Percentiles rank a stretch among this genome's conserved stretches.
Evolutionary conservation across 1,139 yeast genomes (phyloP).

Genomic region (Eremothecium sinecaudum): DNA sequence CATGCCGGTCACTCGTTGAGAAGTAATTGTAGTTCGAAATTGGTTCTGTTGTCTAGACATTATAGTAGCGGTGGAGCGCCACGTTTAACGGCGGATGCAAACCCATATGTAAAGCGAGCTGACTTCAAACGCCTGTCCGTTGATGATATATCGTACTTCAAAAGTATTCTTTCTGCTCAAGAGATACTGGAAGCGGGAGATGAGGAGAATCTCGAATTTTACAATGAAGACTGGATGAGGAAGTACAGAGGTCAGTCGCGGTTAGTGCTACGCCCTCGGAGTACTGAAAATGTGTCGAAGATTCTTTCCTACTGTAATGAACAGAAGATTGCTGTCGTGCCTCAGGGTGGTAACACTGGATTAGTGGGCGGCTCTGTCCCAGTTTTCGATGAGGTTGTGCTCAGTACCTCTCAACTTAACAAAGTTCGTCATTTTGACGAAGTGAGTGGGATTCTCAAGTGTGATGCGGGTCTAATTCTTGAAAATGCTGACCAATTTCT

Average conservation of each 20-base stretch:
- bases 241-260: slow-evolving; percentile 83
- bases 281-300: slow-evolving; percentile 66
- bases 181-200: slow-evolving; percentile 44
- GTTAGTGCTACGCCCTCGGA: slow-evolving; percentile 75
- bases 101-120: slow-evolving; percentile 46
- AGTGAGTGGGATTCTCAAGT: slow-evolving; percentile 72
- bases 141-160: slow-evolving; percentile 55
- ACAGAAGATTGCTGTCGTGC: slow-evolving; percentile 71
- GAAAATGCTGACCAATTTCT: slow-evolving; percentile 74
- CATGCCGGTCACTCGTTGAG: no score
- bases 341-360: slow-evolving; percentile 97
- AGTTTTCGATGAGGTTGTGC: slow-evolving; percentile 75
- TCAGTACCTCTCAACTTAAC: slow-evolving; percentile 62
- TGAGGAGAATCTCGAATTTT: slow-evolving; percentile 56
- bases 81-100: slow-evolving; percentile 50
- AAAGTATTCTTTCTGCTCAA: slow-evolving; percentile 43
- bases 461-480: slow-evolving; percentile 81
- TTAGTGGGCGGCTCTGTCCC: slow-evolving; percentile 90
- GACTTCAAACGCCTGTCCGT: slow-evolving; percentile 40
- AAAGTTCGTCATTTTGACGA: slow-evolving; percentile 70
- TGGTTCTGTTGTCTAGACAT: no score
- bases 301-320: slow-evolving; percentile 76
- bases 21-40: no score
- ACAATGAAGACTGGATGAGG: slow-evolving; percentile 94
- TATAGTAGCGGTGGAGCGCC: slow-evolving; percentile 38